phyloP scores from a whole-genome alignment of 768 basidiomycete genomes.

The Sarcodon sp. region DNA sequence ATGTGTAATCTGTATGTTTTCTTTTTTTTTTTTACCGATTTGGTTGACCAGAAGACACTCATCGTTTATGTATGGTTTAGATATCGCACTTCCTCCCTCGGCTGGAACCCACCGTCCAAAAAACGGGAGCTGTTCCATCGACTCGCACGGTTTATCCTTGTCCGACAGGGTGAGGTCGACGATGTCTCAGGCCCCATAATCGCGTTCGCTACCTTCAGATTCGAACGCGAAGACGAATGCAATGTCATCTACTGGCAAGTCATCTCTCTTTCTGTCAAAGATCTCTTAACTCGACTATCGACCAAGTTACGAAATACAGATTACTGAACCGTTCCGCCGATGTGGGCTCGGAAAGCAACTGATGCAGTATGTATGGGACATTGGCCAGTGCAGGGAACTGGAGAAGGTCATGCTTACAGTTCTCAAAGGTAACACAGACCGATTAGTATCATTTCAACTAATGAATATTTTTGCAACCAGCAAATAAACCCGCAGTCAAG shows the following conservation, averaged over 20 bases:
- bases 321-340: constrained; percentile 28
- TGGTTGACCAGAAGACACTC: neutral
- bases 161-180: constrained; percentile 10
- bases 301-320: constrained; percentile 68
- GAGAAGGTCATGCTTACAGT: constrained; percentile 66
- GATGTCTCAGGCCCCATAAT: constrained; percentile 16
- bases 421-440: constrained; percentile 38
- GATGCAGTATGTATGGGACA: constrained; percentile 31
- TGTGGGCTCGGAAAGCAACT: constrained; percentile 48
- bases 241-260: constrained; percentile 60
- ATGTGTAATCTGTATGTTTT: constrained; percentile 32
- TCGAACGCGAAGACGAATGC: constrained; percentile 52
- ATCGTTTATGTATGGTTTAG: constrained; percentile 20
- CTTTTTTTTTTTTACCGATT: neutral
- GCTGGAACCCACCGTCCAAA: constrained; percentile 51
- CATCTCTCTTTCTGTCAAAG: neutral
- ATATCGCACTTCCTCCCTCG: constrained; percentile 44
- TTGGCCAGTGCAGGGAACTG: constrained; percentile 45
- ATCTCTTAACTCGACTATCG: neutral
- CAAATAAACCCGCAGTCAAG: constrained; percentile 26
- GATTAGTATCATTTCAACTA: neutral
- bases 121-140: constrained; percentile 44
- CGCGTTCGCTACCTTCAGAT: constrained; percentile 53
- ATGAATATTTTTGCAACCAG: constrained; percentile 15
- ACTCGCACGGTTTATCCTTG: constrained; percentile 48